These are phyloP conservation scores for Albatrellus ellisii DNA, from an alignment of 768 basidiomycete genomes.

Conservation along the genomic window DNA sequence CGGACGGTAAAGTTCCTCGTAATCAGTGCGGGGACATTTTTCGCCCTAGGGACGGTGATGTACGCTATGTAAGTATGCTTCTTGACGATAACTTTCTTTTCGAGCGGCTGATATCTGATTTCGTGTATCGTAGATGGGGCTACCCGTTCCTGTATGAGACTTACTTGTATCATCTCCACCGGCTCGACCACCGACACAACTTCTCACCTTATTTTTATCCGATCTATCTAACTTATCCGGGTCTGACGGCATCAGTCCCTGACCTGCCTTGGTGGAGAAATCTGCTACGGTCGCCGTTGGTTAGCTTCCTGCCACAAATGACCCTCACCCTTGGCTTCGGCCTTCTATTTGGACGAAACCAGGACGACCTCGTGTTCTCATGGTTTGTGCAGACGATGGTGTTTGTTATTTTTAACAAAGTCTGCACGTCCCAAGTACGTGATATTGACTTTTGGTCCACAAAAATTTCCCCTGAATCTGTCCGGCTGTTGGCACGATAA, in stretches of 20 bases:
- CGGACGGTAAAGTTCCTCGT: slow-evolving; percentile 49
- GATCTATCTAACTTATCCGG: slow-evolving; percentile 77
- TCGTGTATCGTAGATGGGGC: slow-evolving; percentile 61
- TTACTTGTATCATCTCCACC: slow-evolving; percentile 83
- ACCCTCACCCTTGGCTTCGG: slow-evolving; percentile 57
- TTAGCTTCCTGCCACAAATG: slow-evolving; percentile 80
- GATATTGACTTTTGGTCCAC: slow-evolving; percentile 9
- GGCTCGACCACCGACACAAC: slow-evolving; percentile 95
- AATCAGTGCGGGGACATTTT: slow-evolving; percentile 61
- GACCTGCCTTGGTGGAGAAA: slow-evolving; percentile 24
- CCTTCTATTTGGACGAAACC: slow-evolving; percentile 47
- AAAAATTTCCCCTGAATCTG: too few species aligned
- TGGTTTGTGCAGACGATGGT: slow-evolving; percentile 87
- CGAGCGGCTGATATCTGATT: slow-evolving; percentile 2
- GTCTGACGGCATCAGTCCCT: slow-evolving; percentile 11
- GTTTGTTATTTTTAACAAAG: slow-evolving; percentile 97
- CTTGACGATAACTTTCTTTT: not conserved
- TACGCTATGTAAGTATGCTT: slow-evolving; percentile 54
- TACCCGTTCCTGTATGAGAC: slow-evolving; percentile 84
- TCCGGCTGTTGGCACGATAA: too few species aligned
- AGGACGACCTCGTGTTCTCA: slow-evolving; percentile 55
- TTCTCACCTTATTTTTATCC: slow-evolving; percentile 97
- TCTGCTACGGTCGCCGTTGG: slow-evolving; percentile 56
- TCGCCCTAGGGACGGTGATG: slow-evolving; percentile 43
- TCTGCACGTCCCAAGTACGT: slow-evolving; percentile 90